Evolutionary conservation across 2,329 filamentous ascomycete species (phyloP), one percentile per base, ranked within the genome.

Genomic region (Penicillium brevicompactum): DNA sequence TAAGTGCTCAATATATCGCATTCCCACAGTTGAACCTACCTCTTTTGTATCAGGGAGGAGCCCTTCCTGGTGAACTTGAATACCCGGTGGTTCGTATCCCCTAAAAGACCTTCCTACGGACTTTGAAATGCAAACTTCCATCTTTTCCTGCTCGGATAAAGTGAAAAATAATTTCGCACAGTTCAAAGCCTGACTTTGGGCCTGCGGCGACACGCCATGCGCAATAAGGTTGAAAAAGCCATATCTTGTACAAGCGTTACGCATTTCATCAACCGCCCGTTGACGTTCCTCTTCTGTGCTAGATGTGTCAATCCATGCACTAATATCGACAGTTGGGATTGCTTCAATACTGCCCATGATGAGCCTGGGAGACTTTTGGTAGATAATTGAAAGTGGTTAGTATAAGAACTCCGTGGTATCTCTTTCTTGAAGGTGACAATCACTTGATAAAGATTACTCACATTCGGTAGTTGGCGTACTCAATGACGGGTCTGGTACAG

Each of bases 141-240:
- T 51, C 32, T 58, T 58, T 2, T 48, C 47, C n/a, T 55, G 51
- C 21, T 21, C 38, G 1, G 55, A 40, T 2, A 58, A 43, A 7
- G 30, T 45, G 51, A 58, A 58, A 21, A 46, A 55, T 8, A 30
- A 27, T 4, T 31, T 31, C 5, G 44, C 32, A 18, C 44, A 46
- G 1, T 46, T 31, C 10, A 46, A 18, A 6, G 32, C 18, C 4
- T 31, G 7, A 2, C 34, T 31, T 18, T 31, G 31, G 7, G 31
- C 44, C 14, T 46, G 32, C 37, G 57, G 16, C 24, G 65, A 55
- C 21, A 73, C 57, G 5, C 70, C 70, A 48, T 72, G 70, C 5
- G 68, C 68, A 32, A 64, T 60, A 2, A 69, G 61, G 46, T 70
- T 66, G 56, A 73, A 72, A 60, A 73, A 73, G 21, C 70, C 70